These are phyloP conservation scores for Cavenderia fasciculata DNA, from an alignment of 78 protist species.

Conservation along the genomic window DNA sequence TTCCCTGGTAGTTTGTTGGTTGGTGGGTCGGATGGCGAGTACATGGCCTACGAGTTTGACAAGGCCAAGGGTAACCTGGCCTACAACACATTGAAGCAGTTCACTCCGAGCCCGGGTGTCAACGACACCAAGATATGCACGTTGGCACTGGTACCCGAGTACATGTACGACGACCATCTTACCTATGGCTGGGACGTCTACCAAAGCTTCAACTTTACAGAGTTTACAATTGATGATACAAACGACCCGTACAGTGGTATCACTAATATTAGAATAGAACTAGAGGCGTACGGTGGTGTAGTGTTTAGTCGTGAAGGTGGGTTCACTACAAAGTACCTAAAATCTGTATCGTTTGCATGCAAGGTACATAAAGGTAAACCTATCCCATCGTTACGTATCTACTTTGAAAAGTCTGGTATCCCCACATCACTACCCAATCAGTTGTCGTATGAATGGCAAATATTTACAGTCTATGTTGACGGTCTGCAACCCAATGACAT, in stretches of 20 bases:
- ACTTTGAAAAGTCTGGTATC: too few relatives aligned
- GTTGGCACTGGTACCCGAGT: conserved; percentile 42
- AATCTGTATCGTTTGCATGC: not conserved
- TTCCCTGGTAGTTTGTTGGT: conserved; percentile 45
- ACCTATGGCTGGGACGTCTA: conserved; percentile 42
- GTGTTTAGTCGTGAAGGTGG: conserved; percentile 52
- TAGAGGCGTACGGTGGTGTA: not conserved
- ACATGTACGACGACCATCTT: conserved; percentile 15
- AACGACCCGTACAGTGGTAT: not conserved
- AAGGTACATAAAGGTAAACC: too few relatives aligned
- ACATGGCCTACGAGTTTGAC: not conserved
- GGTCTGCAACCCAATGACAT: not conserved
- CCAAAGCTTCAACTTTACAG: not conserved
- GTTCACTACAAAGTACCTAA: conserved; percentile 31
- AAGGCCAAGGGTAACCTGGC: not conserved
- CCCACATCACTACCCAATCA: not conserved
- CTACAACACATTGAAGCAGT: conserved; percentile 29
- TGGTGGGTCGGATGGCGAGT: conserved; percentile 13
- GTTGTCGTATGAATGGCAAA: not conserved
- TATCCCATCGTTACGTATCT: too few relatives aligned
- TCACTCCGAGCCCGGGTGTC: not conserved
- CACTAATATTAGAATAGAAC: not conserved
- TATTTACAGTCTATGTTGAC: not conserved
- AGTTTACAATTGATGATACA: conserved; percentile 5
- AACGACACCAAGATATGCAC: conserved; percentile 13